Base-by-base conservation (phyloP, 1,284 basidiomycete species). In the Coniferiporia sulphurascens region DNA sequence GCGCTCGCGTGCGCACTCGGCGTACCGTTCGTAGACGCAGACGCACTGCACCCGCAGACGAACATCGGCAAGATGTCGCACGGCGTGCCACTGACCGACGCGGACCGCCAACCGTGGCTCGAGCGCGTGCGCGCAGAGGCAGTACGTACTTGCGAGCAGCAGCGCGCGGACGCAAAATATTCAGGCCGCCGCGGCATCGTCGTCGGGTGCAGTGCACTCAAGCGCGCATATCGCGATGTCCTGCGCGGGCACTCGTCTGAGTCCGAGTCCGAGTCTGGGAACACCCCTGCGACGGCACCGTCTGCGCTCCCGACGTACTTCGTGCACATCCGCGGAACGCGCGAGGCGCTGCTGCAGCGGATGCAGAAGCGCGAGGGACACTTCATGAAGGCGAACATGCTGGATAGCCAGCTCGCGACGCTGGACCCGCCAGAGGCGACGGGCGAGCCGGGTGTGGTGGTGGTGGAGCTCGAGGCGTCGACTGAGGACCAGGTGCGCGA, bases 1-100 rank as follows among this genome's bases (percentile, higher is more conserved):
- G 83, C 84, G 3, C 76, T 96, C 27, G 82, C 89, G 12, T 66
- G 74, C 41, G 75, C 77, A 13, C 78, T 95, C 57, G 70, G 71
- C 7, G 67, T 92, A 59, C 85, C 93, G 0, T 96, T 93, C 74
- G 77, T 94, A 62, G 95, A 98, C 68, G 95, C 91, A 43, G 95
- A 98, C 71, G 87, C 91, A 62, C 78, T 98, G 41, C 95, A 98
- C 70, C 91, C 95, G 0, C 68, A 77, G 12, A 71, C 80, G 5
- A 97, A 97, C 71, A 83, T 97, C 49, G 87, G 81, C 35, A 98
- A 98, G 79, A 98, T 98, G 95, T 79, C 86, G 1, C 68, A 73
- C 0, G 93, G 93, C 0, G 75, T 78, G n/a, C 88, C 94, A 0
- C 75, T 98, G 60, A 86, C 78, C 1, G 95, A 98, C 69, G 80